Conservation (phyloP, 176 grass and related monocot genomes). For the Triticum turgidum region DNA sequence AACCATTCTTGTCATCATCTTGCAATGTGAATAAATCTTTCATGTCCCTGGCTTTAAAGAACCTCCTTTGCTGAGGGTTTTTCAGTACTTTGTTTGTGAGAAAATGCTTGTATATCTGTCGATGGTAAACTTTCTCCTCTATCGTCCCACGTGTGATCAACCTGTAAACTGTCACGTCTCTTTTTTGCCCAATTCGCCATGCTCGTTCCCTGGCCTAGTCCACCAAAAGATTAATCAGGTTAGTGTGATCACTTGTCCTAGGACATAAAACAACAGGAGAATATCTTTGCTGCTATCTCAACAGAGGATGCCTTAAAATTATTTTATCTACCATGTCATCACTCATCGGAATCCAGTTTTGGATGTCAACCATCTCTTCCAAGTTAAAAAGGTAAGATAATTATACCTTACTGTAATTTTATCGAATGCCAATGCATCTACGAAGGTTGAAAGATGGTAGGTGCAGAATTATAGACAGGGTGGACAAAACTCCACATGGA, state of each 20-base stretch:
- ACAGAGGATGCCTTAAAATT: background rate
- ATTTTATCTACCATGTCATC: background rate
- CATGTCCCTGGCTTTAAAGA: constrained; percentile 97
- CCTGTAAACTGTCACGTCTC: constrained; percentile 84
- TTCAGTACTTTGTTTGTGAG: constrained; percentile 93
- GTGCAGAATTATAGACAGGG: background rate
- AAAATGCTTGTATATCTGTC: constrained; percentile 97
- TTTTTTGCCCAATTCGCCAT: constrained; percentile 89
- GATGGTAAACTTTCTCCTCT: constrained; percentile 94
- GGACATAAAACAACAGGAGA: background rate
- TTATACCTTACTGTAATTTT: background rate
- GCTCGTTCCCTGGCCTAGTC: constrained; percentile 92
- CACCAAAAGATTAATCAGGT: constrained; percentile 30
- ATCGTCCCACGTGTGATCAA: constrained; percentile 92
- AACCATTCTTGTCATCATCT: constrained; percentile 20
- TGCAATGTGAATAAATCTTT: constrained; percentile 81
- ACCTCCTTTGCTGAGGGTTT: constrained; percentile 83
- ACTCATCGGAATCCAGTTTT: constrained; percentile 6
- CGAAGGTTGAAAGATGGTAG: background rate
- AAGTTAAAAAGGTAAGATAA: constrained; percentile 2
- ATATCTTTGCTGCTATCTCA: constrained; percentile 20
- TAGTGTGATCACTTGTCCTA: background rate
- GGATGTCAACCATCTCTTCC: background rate
- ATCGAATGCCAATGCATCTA: background rate
- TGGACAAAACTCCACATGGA: background rate